phyloP scores from a whole-genome alignment of 768 basidiomycete species.

The Tulasnella sp. region DNA sequence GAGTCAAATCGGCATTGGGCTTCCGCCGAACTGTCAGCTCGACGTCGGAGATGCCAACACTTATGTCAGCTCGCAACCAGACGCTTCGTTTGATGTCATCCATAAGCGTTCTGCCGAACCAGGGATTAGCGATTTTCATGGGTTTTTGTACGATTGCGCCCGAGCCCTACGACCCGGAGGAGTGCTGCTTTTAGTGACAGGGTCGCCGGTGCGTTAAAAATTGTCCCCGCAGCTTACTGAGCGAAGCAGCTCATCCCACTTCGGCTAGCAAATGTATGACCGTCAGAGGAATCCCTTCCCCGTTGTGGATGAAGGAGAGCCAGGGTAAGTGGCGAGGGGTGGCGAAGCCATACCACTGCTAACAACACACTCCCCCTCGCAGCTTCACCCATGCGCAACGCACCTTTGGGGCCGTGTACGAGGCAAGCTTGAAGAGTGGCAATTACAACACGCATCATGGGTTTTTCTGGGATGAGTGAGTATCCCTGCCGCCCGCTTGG shows the following conservation, averaged over 20 bases:
- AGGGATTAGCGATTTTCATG: slow-evolving; percentile 20
- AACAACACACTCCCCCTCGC: not conserved
- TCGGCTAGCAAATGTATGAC: not conserved
- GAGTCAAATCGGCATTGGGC: not conserved
- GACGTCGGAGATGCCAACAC: slow-evolving; percentile 16
- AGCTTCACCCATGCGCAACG: slow-evolving; percentile 15
- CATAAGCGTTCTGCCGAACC: slow-evolving; percentile 25
- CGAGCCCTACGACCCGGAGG: slow-evolving; percentile 26
- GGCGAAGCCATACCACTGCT: too few relatives aligned
- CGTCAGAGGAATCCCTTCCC: slow-evolving; percentile 1
- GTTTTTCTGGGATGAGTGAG: slow-evolving; percentile 13
- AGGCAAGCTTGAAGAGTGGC: not conserved
- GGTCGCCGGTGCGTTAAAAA: slow-evolving; percentile 9
- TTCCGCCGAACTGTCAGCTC: slow-evolving; percentile 11
- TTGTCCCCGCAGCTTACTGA: not conserved
- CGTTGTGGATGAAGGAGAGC: slow-evolving; percentile 13
- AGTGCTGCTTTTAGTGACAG: slow-evolving; percentile 24
- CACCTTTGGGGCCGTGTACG: not conserved
- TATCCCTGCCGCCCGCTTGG: not conserved
- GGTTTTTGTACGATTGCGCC: slow-evolving; percentile 28
- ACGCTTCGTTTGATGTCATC: slow-evolving; percentile 23
- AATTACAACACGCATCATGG: not conserved
- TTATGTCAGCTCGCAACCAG: slow-evolving; percentile 9
- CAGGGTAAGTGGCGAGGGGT: slow-evolving; percentile 4
- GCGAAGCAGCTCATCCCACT: not conserved